Conservation (phyloP, 2,329 filamentous ascomycete species). For the Aspergillus arachidicola region DNA sequence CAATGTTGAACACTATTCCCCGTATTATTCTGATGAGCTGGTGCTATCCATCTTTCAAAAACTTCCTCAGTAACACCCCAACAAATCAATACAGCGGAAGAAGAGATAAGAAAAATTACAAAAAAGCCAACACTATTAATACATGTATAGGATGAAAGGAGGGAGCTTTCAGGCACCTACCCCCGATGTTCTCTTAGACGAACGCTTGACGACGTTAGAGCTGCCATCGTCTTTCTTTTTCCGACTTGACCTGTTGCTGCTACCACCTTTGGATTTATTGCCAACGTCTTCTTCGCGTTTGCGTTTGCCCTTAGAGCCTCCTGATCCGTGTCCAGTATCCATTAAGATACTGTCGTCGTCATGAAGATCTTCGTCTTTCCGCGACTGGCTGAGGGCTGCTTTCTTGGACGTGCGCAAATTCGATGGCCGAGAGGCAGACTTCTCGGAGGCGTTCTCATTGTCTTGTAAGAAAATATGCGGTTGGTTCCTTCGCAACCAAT, state of each 20-base stretch:
- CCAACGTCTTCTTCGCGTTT: slow-evolving; percentile 52
- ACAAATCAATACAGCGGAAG: not conserved
- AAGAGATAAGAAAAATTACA: not conserved
- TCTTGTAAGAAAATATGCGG: slow-evolving; percentile 85
- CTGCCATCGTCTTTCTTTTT: slow-evolving; percentile 46
- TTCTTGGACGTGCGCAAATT: slow-evolving; percentile 47
- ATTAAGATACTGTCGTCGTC: slow-evolving; percentile 47
- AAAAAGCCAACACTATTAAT: slow-evolving; percentile 10
- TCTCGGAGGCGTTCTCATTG: slow-evolving; percentile 55
- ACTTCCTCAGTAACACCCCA: not conserved
- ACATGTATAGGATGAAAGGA: slow-evolving; percentile 14
- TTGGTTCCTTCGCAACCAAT: slow-evolving; percentile 86
- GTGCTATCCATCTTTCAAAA: not conserved
- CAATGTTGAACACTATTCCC: not conserved
- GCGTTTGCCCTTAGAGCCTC: slow-evolving; percentile 44
- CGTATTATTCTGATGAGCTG: not conserved
- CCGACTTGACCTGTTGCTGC: slow-evolving; percentile 40
- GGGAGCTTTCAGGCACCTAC: slow-evolving; percentile 20
- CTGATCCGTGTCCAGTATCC: slow-evolving; percentile 38
- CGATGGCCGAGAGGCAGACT: slow-evolving; percentile 42
- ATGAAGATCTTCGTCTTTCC: slow-evolving; percentile 45
- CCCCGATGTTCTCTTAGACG: slow-evolving; percentile 35
- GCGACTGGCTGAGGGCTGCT: slow-evolving; percentile 36
- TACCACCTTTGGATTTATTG: slow-evolving; percentile 49
- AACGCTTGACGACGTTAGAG: slow-evolving; percentile 32